Percentiles rank a stretch among this genome's conserved stretches.
Conservation (phyloP, 495 filamentous ascomycete species). For the Penicillium paxilli region DNA sequence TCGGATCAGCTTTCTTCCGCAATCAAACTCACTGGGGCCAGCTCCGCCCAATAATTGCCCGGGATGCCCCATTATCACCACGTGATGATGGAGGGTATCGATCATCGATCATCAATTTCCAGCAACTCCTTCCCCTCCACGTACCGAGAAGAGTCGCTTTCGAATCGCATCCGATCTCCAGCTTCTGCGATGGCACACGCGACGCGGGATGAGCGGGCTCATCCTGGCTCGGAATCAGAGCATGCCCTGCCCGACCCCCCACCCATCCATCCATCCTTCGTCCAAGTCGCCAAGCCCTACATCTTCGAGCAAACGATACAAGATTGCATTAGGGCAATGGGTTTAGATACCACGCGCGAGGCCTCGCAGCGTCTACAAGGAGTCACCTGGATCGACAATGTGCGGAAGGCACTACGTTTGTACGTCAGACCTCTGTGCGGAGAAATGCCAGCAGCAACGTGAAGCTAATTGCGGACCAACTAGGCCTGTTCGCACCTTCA, state of each 20-base stretch:
- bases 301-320: slow-evolving; percentile 64
- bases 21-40: slow-evolving; percentile 6
- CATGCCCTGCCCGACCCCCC: slow-evolving; percentile 26
- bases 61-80: not conserved
- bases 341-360: slow-evolving; percentile 60
- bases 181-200: slow-evolving; percentile 22
- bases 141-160: not conserved
- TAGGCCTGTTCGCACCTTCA: slow-evolving; percentile 79
- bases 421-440: slow-evolving; percentile 34
- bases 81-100: not conserved
- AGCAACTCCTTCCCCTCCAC: not conserved
- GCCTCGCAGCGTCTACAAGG: slow-evolving; percentile 72
- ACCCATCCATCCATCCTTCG: slow-evolving; percentile 69
- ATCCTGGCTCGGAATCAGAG: slow-evolving; percentile 10
- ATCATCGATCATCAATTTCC: slow-evolving; percentile 2
- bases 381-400: slow-evolving; percentile 77
- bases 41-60: too few species aligned
- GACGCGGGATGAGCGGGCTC: slow-evolving; percentile 18
- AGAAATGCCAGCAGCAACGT: slow-evolving; percentile 4
- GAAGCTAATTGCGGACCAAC: slow-evolving; percentile 10
- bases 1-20: slow-evolving; percentile 5
- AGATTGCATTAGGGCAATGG: slow-evolving; percentile 54
- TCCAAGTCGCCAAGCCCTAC: slow-evolving; percentile 68
- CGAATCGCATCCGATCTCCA: not conserved
- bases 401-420: slow-evolving; percentile 70